A percentile compares a stretch with the other conserved stretches of the same genome.
Conservation (phyloP, 305 asterid genomes). For the Solanum chacoense region DNA sequence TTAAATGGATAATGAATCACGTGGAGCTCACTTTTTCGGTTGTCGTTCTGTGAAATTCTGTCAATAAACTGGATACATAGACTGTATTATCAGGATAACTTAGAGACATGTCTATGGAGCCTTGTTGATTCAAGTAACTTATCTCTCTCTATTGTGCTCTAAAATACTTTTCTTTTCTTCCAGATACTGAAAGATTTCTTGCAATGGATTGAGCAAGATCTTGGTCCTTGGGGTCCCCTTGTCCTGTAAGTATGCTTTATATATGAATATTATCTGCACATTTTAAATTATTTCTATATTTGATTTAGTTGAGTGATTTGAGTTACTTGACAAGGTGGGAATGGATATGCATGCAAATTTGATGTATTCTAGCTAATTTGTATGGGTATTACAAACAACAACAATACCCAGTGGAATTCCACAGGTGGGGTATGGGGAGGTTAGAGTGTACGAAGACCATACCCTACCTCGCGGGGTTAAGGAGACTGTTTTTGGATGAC, state of each 20-base stretch:
- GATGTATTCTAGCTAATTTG: background rate
- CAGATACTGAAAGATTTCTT: conserved; percentile 76
- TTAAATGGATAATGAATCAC: background rate
- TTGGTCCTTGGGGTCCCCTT: conserved; percentile 99
- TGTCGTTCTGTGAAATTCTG: background rate
- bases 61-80: background rate
- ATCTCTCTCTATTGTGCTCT: background rate
- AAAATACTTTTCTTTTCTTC: background rate
- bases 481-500: background rate
- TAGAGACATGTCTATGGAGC: background rate
- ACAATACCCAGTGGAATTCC: background rate
- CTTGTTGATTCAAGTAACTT: background rate
- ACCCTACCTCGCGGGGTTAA: background rate
- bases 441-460: background rate
- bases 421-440: background rate
- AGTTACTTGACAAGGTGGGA: background rate
- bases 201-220: conserved; percentile 84
- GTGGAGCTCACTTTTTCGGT: background rate
- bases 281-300: background rate
- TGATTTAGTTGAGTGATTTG: background rate
- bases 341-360: background rate
- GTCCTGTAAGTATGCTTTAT: conserved; percentile 62
- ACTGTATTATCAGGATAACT: background rate
- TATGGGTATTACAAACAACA: background rate
- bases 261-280: background rate